phyloP scores from a whole-genome alignment of 345 rosid species.

The Hibiscus tridactylites region DNA sequence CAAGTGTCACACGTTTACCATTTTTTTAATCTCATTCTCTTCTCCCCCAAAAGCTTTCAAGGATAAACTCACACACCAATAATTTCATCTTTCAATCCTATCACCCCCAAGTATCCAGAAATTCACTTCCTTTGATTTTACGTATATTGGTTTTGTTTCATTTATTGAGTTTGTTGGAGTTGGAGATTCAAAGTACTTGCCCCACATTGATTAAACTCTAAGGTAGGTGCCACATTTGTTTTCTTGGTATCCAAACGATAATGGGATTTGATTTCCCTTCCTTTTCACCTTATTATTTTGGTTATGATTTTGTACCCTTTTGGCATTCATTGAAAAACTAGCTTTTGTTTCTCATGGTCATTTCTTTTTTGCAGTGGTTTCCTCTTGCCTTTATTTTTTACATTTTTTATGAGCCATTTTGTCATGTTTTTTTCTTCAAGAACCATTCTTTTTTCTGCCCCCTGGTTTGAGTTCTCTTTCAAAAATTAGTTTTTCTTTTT shows the following conservation, averaged over 20 bases:
- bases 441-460: too few relatives aligned
- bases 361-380: not conserved
- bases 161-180: not conserved
- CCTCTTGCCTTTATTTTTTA: not conserved
- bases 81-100: not conserved
- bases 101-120: not conserved
- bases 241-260: not conserved
- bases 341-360: not conserved
- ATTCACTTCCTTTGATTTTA: not conserved
- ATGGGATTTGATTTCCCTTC: not conserved
- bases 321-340: not conserved
- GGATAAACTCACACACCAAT: not conserved
- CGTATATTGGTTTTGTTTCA: not conserved
- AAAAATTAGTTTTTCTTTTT: not conserved
- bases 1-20: not conserved
- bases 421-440: not conserved
- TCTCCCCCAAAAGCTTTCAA: not conserved
- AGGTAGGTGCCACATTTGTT: not conserved
- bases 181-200: conserved; percentile 1
- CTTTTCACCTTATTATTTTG: not conserved
- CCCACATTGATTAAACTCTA: not conserved
- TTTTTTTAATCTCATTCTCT: not conserved
- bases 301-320: not conserved
- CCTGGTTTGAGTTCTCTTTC: too few relatives aligned
- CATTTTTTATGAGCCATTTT: too few relatives aligned